phyloP scores from a whole-genome alignment of 257 asterid species.

The Scutellaria galericulata region DNA sequence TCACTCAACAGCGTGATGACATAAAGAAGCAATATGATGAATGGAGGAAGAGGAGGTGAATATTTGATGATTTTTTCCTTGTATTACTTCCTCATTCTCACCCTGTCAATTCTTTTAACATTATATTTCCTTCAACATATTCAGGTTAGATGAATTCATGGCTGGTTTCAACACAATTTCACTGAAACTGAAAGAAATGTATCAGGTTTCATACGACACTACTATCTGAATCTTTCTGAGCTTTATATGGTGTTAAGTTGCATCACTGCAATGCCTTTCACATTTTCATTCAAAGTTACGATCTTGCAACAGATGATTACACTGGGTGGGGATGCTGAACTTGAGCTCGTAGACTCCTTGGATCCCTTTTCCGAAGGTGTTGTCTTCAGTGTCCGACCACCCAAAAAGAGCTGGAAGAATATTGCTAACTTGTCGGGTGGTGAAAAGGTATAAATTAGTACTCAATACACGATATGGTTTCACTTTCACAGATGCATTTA shows the following conservation, averaged over 20 bases:
- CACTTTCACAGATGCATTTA: neutral
- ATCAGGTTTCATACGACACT: slow-evolving; percentile 65
- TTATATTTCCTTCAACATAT: slow-evolving; percentile 22
- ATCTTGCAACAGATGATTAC: slow-evolving; percentile 83
- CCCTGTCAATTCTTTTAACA: slow-evolving; percentile 13
- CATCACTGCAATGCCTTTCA: too few relatives aligned
- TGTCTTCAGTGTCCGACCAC: slow-evolving; percentile 97
- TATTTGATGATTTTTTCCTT: slow-evolving; percentile 17
- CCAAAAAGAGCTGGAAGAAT: slow-evolving; percentile 99
- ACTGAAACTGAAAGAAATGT: slow-evolving; percentile 95
- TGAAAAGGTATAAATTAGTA: slow-evolving; percentile 71
- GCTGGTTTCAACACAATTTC: slow-evolving; percentile 93
- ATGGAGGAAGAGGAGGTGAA: slow-evolving; percentile 85
- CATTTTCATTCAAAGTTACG: slow-evolving; percentile 4
- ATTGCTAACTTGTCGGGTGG: slow-evolving; percentile 98
- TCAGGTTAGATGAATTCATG: slow-evolving; percentile 98
- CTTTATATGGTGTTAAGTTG: slow-evolving; percentile 9
- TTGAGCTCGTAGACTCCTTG: slow-evolving; percentile 91
- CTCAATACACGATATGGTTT: neutral
- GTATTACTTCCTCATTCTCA: slow-evolving; percentile 8
- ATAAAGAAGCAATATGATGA: slow-evolving; percentile 88
- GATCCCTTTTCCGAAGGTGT: slow-evolving; percentile 99
- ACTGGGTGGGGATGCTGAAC: slow-evolving; percentile 98
- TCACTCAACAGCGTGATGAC: slow-evolving; percentile 89
- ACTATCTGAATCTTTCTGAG: slow-evolving; percentile 22